Evolutionary conservation across 306 rosid species (phyloP), one percentile per base, ranked within the genome.

Genomic region (Vigna hirtella): DNA sequence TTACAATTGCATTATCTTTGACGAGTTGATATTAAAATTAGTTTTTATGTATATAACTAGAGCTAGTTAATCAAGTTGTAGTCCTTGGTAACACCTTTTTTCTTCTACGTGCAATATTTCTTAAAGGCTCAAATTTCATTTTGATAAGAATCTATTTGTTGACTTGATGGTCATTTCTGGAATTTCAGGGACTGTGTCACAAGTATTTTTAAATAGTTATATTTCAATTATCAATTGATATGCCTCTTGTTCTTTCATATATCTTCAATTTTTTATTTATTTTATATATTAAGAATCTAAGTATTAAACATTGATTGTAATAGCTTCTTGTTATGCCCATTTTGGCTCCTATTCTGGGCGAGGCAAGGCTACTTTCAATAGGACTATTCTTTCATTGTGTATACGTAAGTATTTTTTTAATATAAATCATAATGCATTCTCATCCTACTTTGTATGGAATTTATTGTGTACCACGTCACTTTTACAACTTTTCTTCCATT

Each of bases 161-260:
- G 98, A 95, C 81, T 81, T 95, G 17, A 87, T 92, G 96, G 90
- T 95, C 84, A 95, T 95, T 85, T 76, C 87, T 36, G 97, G 97
- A 56, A 73, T 89, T 56, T 90, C 97, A 28, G 89, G 93, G 72
- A 92, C 95, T 45, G 84, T 94, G 48, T 94, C 97, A 17, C 98
- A 92, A 92, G 98, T 91, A 65, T 26, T 34, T 67, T n/a, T 40
- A 51, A 2, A 28, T 45, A 59, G 18, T 20, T 42, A 48, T 72
- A 49, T 78, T 73, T 80, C 16, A 26, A 17, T 52, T 55, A 32
- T 48, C 57, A 56, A 34, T 8, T 15, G 9, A 15, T 38, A 70
- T 14, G 0, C 49, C 17, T 38, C 42, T 75, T 70, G 1, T 66
- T 11, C 15, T 42, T 45, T 28, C 22, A 40, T 24, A 47, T 53